Evolutionary conservation across 805 yeast genomes (phyloP).

Genomic region (Wickerhamiella sergipiensis): DNA sequence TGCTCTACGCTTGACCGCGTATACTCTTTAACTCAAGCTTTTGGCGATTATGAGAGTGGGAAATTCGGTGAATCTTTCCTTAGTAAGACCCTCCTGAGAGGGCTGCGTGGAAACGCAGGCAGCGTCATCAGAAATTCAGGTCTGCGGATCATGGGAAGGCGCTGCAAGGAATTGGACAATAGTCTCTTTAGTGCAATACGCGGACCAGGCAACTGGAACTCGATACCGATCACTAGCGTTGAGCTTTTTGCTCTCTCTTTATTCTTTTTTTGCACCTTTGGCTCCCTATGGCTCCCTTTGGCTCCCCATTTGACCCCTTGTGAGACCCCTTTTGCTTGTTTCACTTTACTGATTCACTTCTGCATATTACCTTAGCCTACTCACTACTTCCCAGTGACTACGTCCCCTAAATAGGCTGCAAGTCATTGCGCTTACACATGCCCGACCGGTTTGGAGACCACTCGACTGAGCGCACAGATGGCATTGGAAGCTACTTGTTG

Average conservation of each 20-base stretch:
- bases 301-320: too few species aligned
- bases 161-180: slow-evolving; percentile 19
- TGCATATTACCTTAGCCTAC: too few species aligned
- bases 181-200: slow-evolving; percentile 21
- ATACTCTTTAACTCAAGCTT: slow-evolving; percentile 16
- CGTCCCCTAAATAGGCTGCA: neutral
- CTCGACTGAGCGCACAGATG: slow-evolving; percentile 27
- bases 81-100: slow-evolving; percentile 16
- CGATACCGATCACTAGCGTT: slow-evolving; percentile 22
- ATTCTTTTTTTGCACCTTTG: too few species aligned
- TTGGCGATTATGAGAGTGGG: slow-evolving; percentile 19
- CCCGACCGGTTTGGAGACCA: slow-evolving; percentile 17
- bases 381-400: too few species aligned
- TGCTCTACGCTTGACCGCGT: slow-evolving; percentile 19
- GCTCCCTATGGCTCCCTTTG: too few species aligned
- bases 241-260: slow-evolving; percentile 2
- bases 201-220: slow-evolving; percentile 17
- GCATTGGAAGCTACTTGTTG: slow-evolving; percentile 22
- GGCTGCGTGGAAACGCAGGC: slow-evolving; percentile 21
- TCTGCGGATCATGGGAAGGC: slow-evolving; percentile 20
- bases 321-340: too few species aligned
- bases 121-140: slow-evolving; percentile 22
- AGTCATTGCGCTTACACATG: neutral
- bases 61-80: slow-evolving; percentile 22
- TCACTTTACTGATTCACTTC: too few species aligned